Base-by-base conservation (phyloP, 805 yeast species). In the Saitoella complicata region DNA sequence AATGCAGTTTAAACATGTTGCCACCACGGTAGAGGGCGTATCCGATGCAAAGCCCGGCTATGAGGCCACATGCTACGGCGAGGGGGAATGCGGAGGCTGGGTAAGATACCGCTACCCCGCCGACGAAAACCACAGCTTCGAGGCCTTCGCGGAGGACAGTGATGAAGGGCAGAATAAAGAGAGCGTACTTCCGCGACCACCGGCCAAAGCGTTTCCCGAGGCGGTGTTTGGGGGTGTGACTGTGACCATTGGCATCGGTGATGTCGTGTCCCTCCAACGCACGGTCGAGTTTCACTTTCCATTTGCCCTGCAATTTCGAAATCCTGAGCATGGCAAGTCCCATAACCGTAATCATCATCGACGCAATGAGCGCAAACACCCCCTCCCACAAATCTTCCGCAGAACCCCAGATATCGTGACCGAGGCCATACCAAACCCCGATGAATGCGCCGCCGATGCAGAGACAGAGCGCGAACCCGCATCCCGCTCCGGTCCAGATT, bases 141-240 rank as follows among this genome's bases (percentile, higher is more conserved):
- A 87, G 71, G 64, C 98, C 98, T 72, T 88, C 98, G 75, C 98
- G 80, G 51, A 88, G 71, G 51, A 84, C 80, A 32, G 98, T 88
- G 59, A 88, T 70, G 55, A 83, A 82, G 8, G 98, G 96, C 53
- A 88, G 71, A 48, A 88, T 62, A 57, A 86, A 85, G 91, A 88
- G 76, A 47, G 87, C 75, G 61, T 88, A 87, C 62, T 82, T 84
- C 60, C 75, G 76, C 3, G 78, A 53, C 54, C 73, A 63, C 57
- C 70, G 71, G 31, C 77, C 71, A 39, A 79, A 37, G 44, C 43
- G 13, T 32, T 45, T 45, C 36, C 42, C 31, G 51, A 65, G 71
- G 35, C 35, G 35, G 21, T 41, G 13, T 32, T 37, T 34, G n/a
- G n/a, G n/a, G n/a, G n/a, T n/a, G n/a, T n/a, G n/a, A n/a, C n/a